Percentiles rank a stretch among this genome's conserved stretches.
phyloP scores from a whole-genome alignment of 2,329 filamentous ascomycete genomes.

The Trichophyton verrucosum region DNA sequence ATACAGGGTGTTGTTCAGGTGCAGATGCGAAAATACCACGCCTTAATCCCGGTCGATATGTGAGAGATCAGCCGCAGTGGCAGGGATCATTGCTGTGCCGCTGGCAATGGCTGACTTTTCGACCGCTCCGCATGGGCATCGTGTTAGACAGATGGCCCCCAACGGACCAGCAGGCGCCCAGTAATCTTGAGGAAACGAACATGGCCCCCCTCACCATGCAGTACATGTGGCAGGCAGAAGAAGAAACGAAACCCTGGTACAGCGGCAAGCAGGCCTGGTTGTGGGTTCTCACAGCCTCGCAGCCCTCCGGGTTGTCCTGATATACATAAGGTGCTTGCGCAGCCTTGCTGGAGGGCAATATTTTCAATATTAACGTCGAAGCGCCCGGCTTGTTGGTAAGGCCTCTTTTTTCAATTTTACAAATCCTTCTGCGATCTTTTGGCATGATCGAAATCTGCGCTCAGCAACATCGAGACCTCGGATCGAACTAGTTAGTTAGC shows the following conservation, averaged over 20 bases:
- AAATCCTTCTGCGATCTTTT: background rate
- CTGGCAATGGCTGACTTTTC: background rate
- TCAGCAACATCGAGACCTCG: background rate
- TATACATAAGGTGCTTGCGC: background rate
- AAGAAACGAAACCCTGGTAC: background rate
- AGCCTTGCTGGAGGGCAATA: background rate
- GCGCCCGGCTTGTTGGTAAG: background rate
- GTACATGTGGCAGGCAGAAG: background rate
- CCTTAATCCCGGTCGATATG: background rate
- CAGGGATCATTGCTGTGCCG: background rate
- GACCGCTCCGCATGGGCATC: background rate
- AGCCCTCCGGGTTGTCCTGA: background rate
- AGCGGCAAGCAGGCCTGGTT: background rate
- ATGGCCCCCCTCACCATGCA: background rate
- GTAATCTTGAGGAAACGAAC: background rate
- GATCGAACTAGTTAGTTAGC: background rate
- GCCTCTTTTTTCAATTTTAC: background rate
- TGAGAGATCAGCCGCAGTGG: background rate
- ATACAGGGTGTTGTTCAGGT: background rate
- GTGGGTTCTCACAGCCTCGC: background rate
- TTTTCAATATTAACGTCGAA: background rate
- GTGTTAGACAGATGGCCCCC: background rate
- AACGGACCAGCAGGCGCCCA: background rate
- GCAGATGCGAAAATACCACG: background rate
- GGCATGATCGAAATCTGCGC: background rate